A percentile compares a stretch with the other conserved stretches of the same genome.
Conservation (phyloP, 2,329 filamentous ascomycete genomes). For the Aspergillus quadricinctus region DNA sequence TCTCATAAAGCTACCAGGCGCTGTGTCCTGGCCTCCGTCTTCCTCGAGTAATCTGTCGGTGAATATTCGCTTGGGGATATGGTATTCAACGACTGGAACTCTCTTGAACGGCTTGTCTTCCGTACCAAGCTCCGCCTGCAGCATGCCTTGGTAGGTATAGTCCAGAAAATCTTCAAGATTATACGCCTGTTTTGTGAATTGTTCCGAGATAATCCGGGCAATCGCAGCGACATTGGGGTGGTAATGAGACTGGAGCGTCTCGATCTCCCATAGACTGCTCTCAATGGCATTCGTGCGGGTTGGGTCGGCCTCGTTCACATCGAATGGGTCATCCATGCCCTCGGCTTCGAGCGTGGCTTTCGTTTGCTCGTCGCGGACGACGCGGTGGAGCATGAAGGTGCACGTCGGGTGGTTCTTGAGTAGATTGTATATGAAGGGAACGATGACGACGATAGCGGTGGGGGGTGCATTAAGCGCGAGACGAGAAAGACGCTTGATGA, state of each 20-base stretch:
- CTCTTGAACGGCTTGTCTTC: conserved; percentile 75
- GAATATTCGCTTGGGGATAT: conserved; percentile 85
- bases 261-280: conserved; percentile 90
- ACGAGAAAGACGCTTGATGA: conserved; percentile 87
- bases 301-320: conserved; percentile 71
- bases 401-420: conserved; percentile 84
- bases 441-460: conserved; percentile 77
- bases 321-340: conserved; percentile 71
- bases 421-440: conserved; percentile 95
- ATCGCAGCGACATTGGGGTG: conserved; percentile 95
- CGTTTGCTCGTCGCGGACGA: conserved; percentile 54
- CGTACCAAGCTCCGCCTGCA: conserved; percentile 69
- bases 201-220: conserved; percentile 88
- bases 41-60: conserved; percentile 38
- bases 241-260: conserved; percentile 86
- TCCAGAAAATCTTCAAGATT: conserved; percentile 97
- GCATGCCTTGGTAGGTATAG: conserved; percentile 73
- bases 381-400: conserved; percentile 93
- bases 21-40: conserved; percentile 37
- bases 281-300: conserved; percentile 84
- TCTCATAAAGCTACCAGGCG: conserved; percentile 33
- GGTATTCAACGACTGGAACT: conserved; percentile 82
- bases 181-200: conserved; percentile 94
- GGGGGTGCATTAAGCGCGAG: conserved; percentile 85
- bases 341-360: conserved; percentile 58